Conservation (phyloP, 805 yeast species). For the Candida taoyuanica region DNA sequence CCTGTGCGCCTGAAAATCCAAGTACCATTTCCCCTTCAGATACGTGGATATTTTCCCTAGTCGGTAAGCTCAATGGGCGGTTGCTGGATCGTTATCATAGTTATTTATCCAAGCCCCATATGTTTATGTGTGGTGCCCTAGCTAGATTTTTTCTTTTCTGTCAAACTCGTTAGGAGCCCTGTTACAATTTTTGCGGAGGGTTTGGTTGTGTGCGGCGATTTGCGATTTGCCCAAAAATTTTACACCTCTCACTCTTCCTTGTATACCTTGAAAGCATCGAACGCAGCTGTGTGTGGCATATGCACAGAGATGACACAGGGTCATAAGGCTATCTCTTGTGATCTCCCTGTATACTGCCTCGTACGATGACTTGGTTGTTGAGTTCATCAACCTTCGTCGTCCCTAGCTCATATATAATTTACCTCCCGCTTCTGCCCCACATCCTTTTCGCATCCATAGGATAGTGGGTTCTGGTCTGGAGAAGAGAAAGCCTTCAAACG, state of each 20-base stretch:
- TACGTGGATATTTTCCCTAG: not conserved
- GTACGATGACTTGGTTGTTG: too few relatives aligned
- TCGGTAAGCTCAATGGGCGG: not conserved
- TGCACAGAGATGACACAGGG: not conserved
- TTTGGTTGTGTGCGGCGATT: too few relatives aligned
- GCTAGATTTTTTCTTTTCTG: not conserved
- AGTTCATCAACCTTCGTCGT: too few relatives aligned
- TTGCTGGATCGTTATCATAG: not conserved
- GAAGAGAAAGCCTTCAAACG: constrained; percentile 47
- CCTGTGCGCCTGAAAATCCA: not conserved
- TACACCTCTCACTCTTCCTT: too few relatives aligned
- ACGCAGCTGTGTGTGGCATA: not conserved
- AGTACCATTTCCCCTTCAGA: not conserved
- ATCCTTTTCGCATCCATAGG: constrained; percentile 42
- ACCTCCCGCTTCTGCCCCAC: constrained; percentile 68
- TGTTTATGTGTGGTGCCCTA: not conserved
- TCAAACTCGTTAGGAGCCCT: constrained; percentile 1
- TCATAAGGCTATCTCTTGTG: constrained; percentile 6
- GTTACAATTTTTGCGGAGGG: too few relatives aligned
- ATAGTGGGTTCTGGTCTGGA: constrained; percentile 59
- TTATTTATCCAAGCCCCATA: too few relatives aligned
- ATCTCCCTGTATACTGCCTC: not conserved
- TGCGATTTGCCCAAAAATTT: too few relatives aligned
- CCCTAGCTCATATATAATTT: not conserved
- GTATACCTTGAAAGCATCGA: too few relatives aligned